Base-by-base conservation (phyloP, 2,329 filamentous ascomycete genomes). In the Parascedosporium putredinis region DNA sequence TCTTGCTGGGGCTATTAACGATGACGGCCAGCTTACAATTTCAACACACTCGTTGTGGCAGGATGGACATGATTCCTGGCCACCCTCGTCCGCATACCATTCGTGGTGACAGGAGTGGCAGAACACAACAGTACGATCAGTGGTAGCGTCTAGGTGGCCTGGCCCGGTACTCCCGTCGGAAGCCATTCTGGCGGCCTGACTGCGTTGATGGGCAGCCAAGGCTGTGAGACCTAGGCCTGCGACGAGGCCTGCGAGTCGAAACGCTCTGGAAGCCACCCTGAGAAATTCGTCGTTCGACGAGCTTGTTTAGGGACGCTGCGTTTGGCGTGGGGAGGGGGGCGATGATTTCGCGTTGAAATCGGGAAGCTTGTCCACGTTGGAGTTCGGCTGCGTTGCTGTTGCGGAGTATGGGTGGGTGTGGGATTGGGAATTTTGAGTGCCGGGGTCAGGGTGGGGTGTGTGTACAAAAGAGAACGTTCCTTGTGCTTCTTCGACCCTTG, bases 31-130 rank as follows among this genome's bases (percentile, higher is more conserved):
- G 5, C 84, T 61, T 72, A 95, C 90, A 58, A 97, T 88, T 68
- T 98, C 90, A 14, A 81, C 88, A 56, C 88, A 83, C 18, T 95
- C 88, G 33, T 81, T 81, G 3, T 74, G 63, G 62, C 93, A 98
- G n/a, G 70, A 65, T 14, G 89, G 88, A 62, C 93, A 98, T 14
- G 68, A 70, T 2, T 46, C 43, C 54, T 95, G 67, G 23, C 68
- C 82, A 55, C 76, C 73, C 55, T 85, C 76, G 52, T 87, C 79
- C 52, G 79, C 73, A 60, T 84, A 87, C 88, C 89, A 97, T 64
- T 95, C 84, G 55, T 85, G 69, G 48, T 76, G 64, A 68, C 93
- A 97, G 53, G 75, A 69, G 66, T 97, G 88, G 66, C 93, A 98
- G 65, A 78, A 94, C 50, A 96, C 83, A 55, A 91, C 79, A 61